Base-by-base conservation (phyloP, 176 grass and related monocot species). In the Eragrostis nindensis region DNA sequence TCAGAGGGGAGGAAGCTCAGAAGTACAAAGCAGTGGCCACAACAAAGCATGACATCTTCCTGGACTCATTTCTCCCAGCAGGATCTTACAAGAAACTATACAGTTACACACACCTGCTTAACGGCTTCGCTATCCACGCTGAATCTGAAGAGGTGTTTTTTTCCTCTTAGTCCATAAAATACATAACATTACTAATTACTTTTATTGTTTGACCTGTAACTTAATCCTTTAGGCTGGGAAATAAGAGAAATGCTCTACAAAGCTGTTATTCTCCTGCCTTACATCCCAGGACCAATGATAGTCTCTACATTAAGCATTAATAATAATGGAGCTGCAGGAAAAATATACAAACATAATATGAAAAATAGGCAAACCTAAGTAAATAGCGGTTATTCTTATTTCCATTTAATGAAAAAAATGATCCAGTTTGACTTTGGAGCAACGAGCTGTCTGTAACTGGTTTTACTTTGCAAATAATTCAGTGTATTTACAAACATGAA, bases 31-130 rank as follows among this genome's bases (percentile, higher is more conserved):
- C 79, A 77, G 86, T 68, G 56, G 68, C 82, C 12, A 90, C 87
- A 48, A 83, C 84, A n/a, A 90, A 87, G 88, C 90, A 97, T 84
- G 93, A 90, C 21, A 81, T 82, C 40, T 93, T 97, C 82, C 93
- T 97, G 50, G 90, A 93, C 42, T 97, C 93, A 30, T 89, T 97
- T 82, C 86, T 93, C 25, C 90, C 90, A 10, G 49, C 71, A 50
- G 90, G 93, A 66, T 86, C 86, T 75, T 97, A 93, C 69, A 97
- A 84, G 52, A 98, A 98, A 44, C 83, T 98, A 22, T 98, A 98
- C 70, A 98, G 95, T 66, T 98, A 91, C 71, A 92, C 88, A 8
- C 90, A 92, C 71, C 64, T 98, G 53, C 78, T 98, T 77, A 98
- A 95, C 82, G 92, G 95, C 22, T 98, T 98, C 89, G 86, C 95